phyloP scores from a whole-genome alignment of 768 basidiomycete genomes.

The Sporobolomyces phaffii region DNA sequence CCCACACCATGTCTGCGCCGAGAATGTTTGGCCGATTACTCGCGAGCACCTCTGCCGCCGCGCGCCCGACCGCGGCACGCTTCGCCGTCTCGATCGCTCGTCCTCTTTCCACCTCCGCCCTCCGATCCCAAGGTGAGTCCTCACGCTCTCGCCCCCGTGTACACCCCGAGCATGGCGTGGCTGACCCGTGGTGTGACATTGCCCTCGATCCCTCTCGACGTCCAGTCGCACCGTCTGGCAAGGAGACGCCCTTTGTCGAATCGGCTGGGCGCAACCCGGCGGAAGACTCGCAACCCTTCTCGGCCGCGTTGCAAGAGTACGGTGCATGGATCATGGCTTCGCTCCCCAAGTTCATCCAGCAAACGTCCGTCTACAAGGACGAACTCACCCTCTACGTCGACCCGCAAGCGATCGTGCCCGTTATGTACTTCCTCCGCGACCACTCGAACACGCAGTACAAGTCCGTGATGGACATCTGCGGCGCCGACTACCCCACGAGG shows the following conservation, averaged over 20 bases:
- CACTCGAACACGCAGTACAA: constrained; percentile 95
- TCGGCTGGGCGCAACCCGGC: constrained; percentile 83
- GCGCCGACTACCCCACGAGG: constrained; percentile 88
- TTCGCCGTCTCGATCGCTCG: constrained; percentile 10
- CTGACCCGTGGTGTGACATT: not conserved
- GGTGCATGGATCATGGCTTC: constrained; percentile 89
- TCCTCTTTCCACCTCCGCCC: constrained; percentile 16
- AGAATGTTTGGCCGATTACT: constrained; percentile 12
- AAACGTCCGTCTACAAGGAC: constrained; percentile 94
- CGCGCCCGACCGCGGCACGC: not conserved
- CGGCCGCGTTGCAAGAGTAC: constrained; percentile 77
- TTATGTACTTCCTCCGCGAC: constrained; percentile 86
- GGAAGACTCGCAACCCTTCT: constrained; percentile 63
- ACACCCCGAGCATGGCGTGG: no score
- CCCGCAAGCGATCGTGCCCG: constrained; percentile 73
- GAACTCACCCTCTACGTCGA: constrained; percentile 84
- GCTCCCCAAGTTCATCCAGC: constrained; percentile 94
- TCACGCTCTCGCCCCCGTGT: no score
- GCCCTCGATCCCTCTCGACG: not conserved
- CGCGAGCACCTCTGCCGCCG: constrained; percentile 6
- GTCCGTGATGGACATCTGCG: constrained; percentile 83
- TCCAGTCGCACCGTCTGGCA: constrained; percentile 21
- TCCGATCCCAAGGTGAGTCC: constrained; percentile 14
- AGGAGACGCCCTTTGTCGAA: constrained; percentile 71
- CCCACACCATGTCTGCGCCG: constrained; percentile 16